Evolutionary conservation across 2,329 filamentous ascomycete species (phyloP).

Genomic region (Plectosphaerella plurivora): DNA sequence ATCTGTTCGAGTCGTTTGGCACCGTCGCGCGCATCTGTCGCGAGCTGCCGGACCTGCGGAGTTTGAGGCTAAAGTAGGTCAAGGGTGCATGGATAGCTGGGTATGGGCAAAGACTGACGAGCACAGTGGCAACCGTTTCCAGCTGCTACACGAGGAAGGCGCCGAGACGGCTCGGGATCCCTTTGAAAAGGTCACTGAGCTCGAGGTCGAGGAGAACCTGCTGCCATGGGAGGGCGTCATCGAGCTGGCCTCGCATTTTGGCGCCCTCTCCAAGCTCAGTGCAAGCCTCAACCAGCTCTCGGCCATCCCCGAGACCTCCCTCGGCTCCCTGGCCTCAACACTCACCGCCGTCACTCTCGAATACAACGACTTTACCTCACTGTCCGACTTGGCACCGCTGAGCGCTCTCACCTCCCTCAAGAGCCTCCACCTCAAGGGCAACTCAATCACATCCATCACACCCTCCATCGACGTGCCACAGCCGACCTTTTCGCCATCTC

Average conservation of each 20-base stretch:
- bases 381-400: conserved; percentile 55
- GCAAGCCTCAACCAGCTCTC: conserved; percentile 56
- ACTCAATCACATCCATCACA: conserved; percentile 53
- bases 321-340: conserved; percentile 37
- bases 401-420: conserved; percentile 45
- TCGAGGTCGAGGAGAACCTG: conserved; percentile 64
- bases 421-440: conserved; percentile 70
- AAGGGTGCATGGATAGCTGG: background rate
- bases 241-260: conserved; percentile 48
- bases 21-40: conserved; percentile 68
- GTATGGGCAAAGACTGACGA: conserved; percentile 7
- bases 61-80: conserved; percentile 68
- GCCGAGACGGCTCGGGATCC: conserved; percentile 23
- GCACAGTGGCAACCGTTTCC: conserved; percentile 69
- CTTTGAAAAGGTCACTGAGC: conserved; percentile 50
- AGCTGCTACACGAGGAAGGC: conserved; percentile 37
- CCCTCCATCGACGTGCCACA: conserved; percentile 19
- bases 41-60: conserved; percentile 61
- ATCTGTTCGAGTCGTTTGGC: conserved; percentile 65
- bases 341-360: conserved; percentile 66
- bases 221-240: conserved; percentile 62
- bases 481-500: conserved; percentile 45
- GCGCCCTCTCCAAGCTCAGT: conserved; percentile 42
- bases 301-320: conserved; percentile 37
- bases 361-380: conserved; percentile 61